A percentile compares a stretch with the other conserved stretches of the same genome.
Conservation (phyloP, 257 asterid genomes). For the Solanum phureja region DNA sequence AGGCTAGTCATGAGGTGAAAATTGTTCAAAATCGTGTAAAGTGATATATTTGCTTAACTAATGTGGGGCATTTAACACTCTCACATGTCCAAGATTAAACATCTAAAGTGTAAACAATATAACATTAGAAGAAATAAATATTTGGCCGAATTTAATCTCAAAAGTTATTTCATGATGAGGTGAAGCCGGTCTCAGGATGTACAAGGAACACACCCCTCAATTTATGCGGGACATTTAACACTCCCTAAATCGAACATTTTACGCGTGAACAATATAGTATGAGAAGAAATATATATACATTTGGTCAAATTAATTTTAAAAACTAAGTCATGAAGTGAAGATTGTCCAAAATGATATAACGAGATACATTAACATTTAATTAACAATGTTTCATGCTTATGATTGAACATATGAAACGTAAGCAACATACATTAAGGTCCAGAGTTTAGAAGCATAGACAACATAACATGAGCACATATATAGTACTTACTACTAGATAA, state of each 20-base stretch:
- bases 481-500: not conserved
- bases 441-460: not conserved
- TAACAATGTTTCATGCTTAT: not conserved
- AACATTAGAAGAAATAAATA: not conserved
- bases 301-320: not conserved
- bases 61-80: not conserved
- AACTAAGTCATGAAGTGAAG: not conserved
- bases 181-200: accelerated
- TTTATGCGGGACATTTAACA: not conserved
- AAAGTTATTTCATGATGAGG: not conserved
- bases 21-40: not conserved
- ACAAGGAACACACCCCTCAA: not conserved
- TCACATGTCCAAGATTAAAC: not conserved
- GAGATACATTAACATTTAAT: not conserved
- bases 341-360: not conserved
- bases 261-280: not conserved
- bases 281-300: not conserved
- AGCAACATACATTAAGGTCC: not conserved
- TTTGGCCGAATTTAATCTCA: not conserved
- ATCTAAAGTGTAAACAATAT: not conserved
- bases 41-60: not conserved
- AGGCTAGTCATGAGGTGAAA: not conserved
- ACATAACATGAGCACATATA: not conserved
- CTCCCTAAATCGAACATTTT: not conserved
- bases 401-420: not conserved